phyloP scores from a whole-genome alignment of 768 basidiomycete species.

The Rubroboletus satanas region DNA sequence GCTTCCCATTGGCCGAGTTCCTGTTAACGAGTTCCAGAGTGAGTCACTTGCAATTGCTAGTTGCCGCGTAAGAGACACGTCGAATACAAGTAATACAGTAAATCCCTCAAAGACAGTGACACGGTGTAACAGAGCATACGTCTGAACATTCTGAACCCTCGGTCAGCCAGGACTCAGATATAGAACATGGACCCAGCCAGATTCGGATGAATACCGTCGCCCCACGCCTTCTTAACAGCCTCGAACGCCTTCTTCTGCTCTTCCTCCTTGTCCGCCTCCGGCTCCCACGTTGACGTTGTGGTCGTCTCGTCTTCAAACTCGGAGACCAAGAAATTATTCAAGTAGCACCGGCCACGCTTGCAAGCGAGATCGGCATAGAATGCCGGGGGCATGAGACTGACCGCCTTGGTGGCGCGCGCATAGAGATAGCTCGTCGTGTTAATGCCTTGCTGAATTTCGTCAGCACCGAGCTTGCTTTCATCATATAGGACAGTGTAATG shows the following conservation, averaged over 20 bases:
- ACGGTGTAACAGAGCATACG: background rate
- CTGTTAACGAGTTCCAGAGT: background rate
- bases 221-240: slow-evolving; percentile 39
- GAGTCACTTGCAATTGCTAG: no score
- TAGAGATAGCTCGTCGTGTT: slow-evolving; percentile 65
- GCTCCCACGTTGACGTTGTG: slow-evolving; percentile 31
- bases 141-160: background rate
- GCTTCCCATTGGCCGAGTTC: background rate
- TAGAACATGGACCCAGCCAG: slow-evolving; percentile 69
- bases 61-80: no score
- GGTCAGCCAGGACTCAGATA: slow-evolving; percentile 37
- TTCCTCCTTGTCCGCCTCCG: slow-evolving; percentile 29
- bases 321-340: slow-evolving; percentile 62
- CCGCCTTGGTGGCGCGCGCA: slow-evolving; percentile 78
- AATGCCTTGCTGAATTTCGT: slow-evolving; percentile 70
- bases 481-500: slow-evolving; percentile 81
- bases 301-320: slow-evolving; percentile 43
- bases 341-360: slow-evolving; percentile 70
- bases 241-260: slow-evolving; percentile 13
- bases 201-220: slow-evolving; percentile 51
- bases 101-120: background rate
- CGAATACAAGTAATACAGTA: background rate
- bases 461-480: slow-evolving; percentile 61
- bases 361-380: slow-evolving; percentile 83
- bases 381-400: slow-evolving; percentile 73